phyloP scores from a whole-genome alignment of 257 asterid species.

The Petrea volubilis region DNA sequence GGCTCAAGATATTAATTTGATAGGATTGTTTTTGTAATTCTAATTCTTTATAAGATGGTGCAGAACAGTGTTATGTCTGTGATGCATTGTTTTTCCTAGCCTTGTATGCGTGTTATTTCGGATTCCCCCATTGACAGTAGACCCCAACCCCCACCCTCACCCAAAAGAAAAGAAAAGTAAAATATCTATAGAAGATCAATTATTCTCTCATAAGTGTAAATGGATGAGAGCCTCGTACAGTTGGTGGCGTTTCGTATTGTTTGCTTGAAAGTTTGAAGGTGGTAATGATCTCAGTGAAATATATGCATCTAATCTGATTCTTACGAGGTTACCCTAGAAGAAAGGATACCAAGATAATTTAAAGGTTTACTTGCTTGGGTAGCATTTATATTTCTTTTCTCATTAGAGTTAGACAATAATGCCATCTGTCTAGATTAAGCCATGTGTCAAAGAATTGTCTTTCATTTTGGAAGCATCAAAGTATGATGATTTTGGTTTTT shows the following conservation, averaged over 20 bases:
- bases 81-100: not conserved
- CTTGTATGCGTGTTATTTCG: not conserved
- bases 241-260: not conserved
- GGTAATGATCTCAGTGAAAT: not conserved
- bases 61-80: not conserved
- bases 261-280: constrained; percentile 11
- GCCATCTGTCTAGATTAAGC: too few relatives aligned
- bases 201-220: not conserved
- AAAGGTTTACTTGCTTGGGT: not conserved
- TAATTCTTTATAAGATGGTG: not conserved
- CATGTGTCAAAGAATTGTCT: not conserved
- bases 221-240: not conserved
- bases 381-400: not conserved
- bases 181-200: not conserved
- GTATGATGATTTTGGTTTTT: not conserved
- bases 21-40: not conserved
- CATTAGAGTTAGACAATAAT: not conserved
- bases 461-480: not conserved
- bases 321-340: too few relatives aligned
- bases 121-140: not conserved
- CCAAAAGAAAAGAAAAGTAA: not conserved
- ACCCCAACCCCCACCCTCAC: not conserved
- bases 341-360: not conserved
- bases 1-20: not conserved
- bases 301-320: not conserved